Evolutionary conservation across 2,329 filamentous ascomycete species (phyloP), one percentile per base, ranked within the genome.

Genomic region (Calonectria crousiana): DNA sequence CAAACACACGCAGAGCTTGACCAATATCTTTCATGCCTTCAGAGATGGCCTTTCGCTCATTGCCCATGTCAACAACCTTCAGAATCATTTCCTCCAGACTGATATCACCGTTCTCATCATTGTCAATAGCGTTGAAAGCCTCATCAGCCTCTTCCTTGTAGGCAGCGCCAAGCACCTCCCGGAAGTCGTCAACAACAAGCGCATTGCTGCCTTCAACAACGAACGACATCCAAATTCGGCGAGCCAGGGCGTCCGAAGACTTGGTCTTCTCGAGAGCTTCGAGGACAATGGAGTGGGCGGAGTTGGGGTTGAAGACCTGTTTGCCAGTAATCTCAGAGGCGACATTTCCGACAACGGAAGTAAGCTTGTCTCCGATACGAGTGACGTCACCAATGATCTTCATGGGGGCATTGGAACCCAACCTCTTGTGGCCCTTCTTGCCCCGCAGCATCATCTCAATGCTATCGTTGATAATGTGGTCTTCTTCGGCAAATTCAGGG

Each of bases 1-100:
- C 96, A 51, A 99, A 92, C 13, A 97, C 96, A 77, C 93, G 92
- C 82, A 98, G 95, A 44, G 97, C 97, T 85, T 98, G 95, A 79
- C 97, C 95, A 78, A 99, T 97, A 84, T 99, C 97, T 86, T 98
- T 95, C 95, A 98, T 97, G 85, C 95, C 98, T 84, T 94, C 95
- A 49, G 92, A 91, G 79, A 98, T 96, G 3, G 96, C 92, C 86
- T 98, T 97, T 82, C 96, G 92, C 83, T 96, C 95, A 75, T 94
- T 93, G 69, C 95, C 94, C 76, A 97, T 93, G 74, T 98, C 95
- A 26, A 94, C 92, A 26, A 98, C 90, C 78, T 95, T 96, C 82
- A 96, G 90, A 71, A 98, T 91, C 95, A 98, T 98, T 86, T 99
- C 97, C 34, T 98, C 96, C 67, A 98, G 89, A 84, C 94, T 96